phyloP scores from a whole-genome alignment of 345 rosid species.

The Stellera chamaejasme region DNA sequence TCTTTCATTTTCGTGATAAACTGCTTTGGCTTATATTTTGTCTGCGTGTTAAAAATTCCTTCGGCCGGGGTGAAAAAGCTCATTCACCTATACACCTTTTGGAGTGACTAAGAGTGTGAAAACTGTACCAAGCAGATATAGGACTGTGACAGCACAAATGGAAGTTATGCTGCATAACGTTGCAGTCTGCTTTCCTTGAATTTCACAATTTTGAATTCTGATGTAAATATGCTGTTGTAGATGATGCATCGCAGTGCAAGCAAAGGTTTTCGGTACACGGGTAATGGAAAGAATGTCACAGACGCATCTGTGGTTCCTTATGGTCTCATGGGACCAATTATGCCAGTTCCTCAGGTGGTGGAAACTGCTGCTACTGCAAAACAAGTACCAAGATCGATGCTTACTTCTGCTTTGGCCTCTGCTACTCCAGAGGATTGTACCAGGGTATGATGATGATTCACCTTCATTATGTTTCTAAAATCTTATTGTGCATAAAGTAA shows the following conservation, averaged over 20 bases:
- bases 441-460: conserved; percentile 14
- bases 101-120: too few relatives aligned
- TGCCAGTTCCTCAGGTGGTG: conserved; percentile 34
- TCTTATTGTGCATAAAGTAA: too few relatives aligned
- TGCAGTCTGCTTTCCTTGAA: too few relatives aligned
- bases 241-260: conserved; percentile 28
- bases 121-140: too few relatives aligned
- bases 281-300: conserved; percentile 24
- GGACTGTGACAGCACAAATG: too few relatives aligned
- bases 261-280: conserved; percentile 37
- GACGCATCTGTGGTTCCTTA: conserved; percentile 38
- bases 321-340: conserved; percentile 25
- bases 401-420: conserved; percentile 46
- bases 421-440: conserved; percentile 34
- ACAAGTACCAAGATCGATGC: conserved; percentile 36
- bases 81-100: too few relatives aligned
- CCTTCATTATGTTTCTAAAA: too few relatives aligned
- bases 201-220: too few relatives aligned
- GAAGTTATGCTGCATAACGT: too few relatives aligned
- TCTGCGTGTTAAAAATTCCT: too few relatives aligned
- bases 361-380: conserved; percentile 24
- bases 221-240: conserved; percentile 10
- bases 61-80: too few relatives aligned
- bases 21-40: too few relatives aligned
- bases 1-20: background rate